Evolutionary conservation across 1,284 basidiomycete species (phyloP).

Genomic region (Cutaneotrichosporon sp.): DNA sequence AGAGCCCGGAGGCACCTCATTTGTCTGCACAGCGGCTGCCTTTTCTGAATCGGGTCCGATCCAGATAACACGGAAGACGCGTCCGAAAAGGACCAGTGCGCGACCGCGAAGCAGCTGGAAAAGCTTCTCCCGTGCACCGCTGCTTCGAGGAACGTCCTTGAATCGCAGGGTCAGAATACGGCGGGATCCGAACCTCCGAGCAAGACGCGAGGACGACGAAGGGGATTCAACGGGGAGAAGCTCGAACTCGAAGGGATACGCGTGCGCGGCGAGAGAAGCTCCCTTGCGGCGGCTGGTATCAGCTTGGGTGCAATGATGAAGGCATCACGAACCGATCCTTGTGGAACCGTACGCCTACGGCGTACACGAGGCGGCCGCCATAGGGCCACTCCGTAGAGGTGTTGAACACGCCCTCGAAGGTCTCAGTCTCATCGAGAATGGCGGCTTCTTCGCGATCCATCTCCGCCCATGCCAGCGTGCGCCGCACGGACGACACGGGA

Average conservation of each 20-base stretch:
- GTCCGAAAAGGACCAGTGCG: slow-evolving; percentile 29
- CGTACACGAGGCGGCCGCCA: slow-evolving; percentile 30
- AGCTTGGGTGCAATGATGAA: neutral
- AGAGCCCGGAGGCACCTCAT: slow-evolving; percentile 6
- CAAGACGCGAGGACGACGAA: slow-evolving; percentile 33
- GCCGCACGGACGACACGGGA: neutral
- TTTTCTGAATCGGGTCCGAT: slow-evolving; percentile 24
- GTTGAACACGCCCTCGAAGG: slow-evolving; percentile 15
- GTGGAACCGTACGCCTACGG: slow-evolving; percentile 11
- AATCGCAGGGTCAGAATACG: slow-evolving; percentile 30
- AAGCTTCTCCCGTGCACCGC: slow-evolving; percentile 1
- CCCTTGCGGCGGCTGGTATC: neutral
- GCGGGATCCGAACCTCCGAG: slow-evolving; percentile 34
- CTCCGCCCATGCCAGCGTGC: slow-evolving; percentile 10
- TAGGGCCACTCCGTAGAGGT: slow-evolving; percentile 21
- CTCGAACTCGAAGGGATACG: slow-evolving; percentile 7
- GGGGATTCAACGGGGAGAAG: slow-evolving; percentile 28
- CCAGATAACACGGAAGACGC: slow-evolving; percentile 30
- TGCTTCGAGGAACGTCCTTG: neutral
- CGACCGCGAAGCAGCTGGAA: slow-evolving; percentile 27
- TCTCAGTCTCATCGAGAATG: slow-evolving; percentile 9
- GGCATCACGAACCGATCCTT: neutral
- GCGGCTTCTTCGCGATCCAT: slow-evolving; percentile 29
- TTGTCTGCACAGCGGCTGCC: slow-evolving; percentile 29
- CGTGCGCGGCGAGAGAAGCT: neutral